phyloP scores from a whole-genome alignment of 2,329 filamentous ascomycete genomes.

The Aurifilum marmelostoma region DNA sequence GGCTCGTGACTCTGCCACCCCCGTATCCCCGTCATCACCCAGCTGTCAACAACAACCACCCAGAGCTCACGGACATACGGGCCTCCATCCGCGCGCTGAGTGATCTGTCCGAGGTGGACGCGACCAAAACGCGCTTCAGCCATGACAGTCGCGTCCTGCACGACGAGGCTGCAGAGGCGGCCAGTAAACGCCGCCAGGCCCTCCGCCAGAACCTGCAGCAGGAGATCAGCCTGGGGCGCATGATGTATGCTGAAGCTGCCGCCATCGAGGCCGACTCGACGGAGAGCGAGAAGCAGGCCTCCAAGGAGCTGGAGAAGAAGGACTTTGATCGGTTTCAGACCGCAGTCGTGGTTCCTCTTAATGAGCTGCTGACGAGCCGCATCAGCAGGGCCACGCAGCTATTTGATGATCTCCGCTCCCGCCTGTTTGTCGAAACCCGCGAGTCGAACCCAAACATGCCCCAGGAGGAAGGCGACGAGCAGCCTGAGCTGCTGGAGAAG shows the following conservation, averaged over 20 bases:
- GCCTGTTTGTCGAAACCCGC: slow-evolving; percentile 73
- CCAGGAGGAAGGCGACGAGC: slow-evolving; percentile 93
- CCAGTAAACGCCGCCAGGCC: slow-evolving; percentile 59
- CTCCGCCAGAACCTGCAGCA: slow-evolving; percentile 77
- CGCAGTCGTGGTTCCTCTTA: slow-evolving; percentile 80
- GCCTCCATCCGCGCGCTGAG: slow-evolving; percentile 73
- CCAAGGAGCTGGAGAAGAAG: slow-evolving; percentile 74
- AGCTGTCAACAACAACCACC: slow-evolving; percentile 94
- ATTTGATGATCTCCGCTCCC: slow-evolving; percentile 75
- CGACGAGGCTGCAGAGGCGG: slow-evolving; percentile 56
- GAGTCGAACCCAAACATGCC: slow-evolving; percentile 75
- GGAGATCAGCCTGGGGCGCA: slow-evolving; percentile 75
- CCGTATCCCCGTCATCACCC: slow-evolving; percentile 94
- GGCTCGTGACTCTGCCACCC: slow-evolving; percentile 89
- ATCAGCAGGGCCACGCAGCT: slow-evolving; percentile 74
- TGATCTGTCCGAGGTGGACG: slow-evolving; percentile 72
- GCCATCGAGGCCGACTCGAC: slow-evolving; percentile 78
- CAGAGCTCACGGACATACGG: slow-evolving; percentile 79
- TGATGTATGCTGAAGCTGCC: slow-evolving; percentile 82
- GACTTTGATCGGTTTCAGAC: slow-evolving; percentile 86
- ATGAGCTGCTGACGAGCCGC: slow-evolving; percentile 76
- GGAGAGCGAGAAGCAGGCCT: slow-evolving; percentile 68
- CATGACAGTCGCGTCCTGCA: slow-evolving; percentile 60
- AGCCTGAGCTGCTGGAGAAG: slow-evolving; percentile 91
- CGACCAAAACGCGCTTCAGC: slow-evolving; percentile 66